Conservation (phyloP, 2,329 filamentous ascomycete genomes). For the Microcera coccophila region DNA sequence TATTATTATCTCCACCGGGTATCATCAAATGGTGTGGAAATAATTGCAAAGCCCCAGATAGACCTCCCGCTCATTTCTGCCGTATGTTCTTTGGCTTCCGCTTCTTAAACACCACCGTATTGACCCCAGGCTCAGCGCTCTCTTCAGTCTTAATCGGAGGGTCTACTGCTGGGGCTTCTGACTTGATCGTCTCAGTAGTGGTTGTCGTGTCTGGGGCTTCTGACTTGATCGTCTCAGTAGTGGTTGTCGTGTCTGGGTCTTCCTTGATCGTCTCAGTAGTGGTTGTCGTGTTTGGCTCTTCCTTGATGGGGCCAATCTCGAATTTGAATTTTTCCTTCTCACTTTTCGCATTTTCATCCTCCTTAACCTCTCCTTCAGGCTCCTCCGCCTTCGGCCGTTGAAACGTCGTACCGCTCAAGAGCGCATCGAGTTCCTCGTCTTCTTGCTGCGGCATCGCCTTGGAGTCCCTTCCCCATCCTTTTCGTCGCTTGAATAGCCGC, state of each 20-base stretch:
- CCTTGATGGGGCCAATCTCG: constrained; percentile 24
- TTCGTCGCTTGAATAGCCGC: constrained; percentile 57
- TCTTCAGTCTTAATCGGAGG: constrained; percentile 41
- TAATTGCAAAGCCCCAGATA: too few species aligned
- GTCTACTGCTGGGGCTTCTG: constrained; percentile 8
- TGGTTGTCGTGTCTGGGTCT: too few species aligned
- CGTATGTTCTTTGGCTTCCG: constrained; percentile 65
- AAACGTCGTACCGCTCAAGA: constrained; percentile 43
- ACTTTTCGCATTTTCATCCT: constrained; percentile 19
- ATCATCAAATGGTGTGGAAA: background rate
- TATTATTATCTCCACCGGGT: background rate
- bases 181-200: constrained; percentile 23
- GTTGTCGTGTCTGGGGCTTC: too few species aligned
- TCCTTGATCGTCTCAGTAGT: constrained; percentile 35
- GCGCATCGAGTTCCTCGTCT: constrained; percentile 58
- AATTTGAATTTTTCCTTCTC: constrained; percentile 17
- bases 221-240: constrained; percentile 35
- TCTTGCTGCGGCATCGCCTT: constrained; percentile 46
- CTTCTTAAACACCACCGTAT: constrained; percentile 72
- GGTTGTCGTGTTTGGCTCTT: constrained; percentile 22
- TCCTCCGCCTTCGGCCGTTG: constrained; percentile 23
- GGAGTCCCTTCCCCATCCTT: constrained; percentile 51
- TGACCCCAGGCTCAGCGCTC: constrained; percentile 19
- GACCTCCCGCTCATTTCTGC: constrained; percentile 45
- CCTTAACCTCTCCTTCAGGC: constrained; percentile 20